Evolutionary conservation across 495 filamentous ascomycete genomes (phyloP).

Genomic region (Pseudoneurospora amorphoporcata): DNA sequence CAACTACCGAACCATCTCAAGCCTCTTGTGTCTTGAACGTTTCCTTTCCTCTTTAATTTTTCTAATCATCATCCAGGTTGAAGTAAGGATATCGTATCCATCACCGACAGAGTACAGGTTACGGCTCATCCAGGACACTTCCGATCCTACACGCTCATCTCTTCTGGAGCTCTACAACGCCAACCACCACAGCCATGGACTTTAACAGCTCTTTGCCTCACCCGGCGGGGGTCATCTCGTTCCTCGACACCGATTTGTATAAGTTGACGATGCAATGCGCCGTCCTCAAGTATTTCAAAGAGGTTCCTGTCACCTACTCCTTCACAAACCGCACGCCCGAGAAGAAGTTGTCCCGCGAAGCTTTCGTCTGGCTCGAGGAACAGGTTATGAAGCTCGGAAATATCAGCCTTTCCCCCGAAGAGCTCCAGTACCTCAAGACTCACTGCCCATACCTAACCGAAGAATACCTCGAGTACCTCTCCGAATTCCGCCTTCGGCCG

Average conservation of each 20-base stretch:
- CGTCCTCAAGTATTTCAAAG: conserved; percentile 77
- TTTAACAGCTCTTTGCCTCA: conserved; percentile 48
- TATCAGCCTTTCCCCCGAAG: conserved; percentile 64
- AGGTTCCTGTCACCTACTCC: conserved; percentile 76
- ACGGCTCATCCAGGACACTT: neutral
- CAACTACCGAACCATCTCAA: neutral
- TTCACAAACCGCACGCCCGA: conserved; percentile 93
- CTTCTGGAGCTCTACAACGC: neutral
- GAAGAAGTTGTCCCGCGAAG: conserved; percentile 75
- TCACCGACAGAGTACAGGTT: neutral
- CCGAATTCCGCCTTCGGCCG: conserved; percentile 69
- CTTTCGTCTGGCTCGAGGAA: conserved; percentile 73
- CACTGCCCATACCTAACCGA: conserved; percentile 74
- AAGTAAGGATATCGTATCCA: neutral
- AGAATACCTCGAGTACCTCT: conserved; percentile 69
- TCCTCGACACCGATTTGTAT: conserved; percentile 95
- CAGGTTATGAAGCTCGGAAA: conserved; percentile 76
- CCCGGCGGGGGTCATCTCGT: conserved; percentile 69
- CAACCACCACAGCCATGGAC: conserved; percentile 27
- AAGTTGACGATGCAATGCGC: conserved; percentile 98
- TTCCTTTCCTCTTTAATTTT: neutral
- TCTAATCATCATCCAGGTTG: neutral
- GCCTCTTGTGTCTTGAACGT: neutral
- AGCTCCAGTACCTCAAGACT: conserved; percentile 64
- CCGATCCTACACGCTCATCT: neutral